These are phyloP conservation scores for Talaromyces proteolyticus DNA, from an alignment of 495 filamentous ascomycete species.

Conservation along the genomic window DNA sequence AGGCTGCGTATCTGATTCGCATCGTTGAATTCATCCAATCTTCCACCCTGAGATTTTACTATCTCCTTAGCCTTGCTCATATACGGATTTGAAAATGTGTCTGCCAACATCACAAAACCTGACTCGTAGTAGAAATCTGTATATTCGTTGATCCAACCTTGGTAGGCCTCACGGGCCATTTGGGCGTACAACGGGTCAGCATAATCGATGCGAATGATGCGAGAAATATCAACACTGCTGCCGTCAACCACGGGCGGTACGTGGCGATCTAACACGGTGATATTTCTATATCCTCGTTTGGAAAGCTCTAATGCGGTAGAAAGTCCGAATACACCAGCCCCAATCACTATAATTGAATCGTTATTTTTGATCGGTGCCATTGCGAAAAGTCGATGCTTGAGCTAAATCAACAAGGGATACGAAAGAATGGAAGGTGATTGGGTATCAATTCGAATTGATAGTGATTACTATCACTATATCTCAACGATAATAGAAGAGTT, in stretches of 20 bases:
- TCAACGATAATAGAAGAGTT: no score
- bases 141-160: conserved; percentile 48
- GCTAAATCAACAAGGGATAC: no score
- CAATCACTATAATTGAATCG: conserved; percentile 56
- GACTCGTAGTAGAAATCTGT: conserved; percentile 13
- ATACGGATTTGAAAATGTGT: conserved; percentile 19
- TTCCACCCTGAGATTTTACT: conserved; percentile 11
- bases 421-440: no score
- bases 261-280: conserved; percentile 47
- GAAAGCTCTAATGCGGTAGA: conserved; percentile 11
- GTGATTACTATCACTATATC: no score
- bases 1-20: conserved; percentile 13
- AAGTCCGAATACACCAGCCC: conserved; percentile 49
- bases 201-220: conserved; percentile 66
- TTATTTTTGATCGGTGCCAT: conserved; percentile 17
- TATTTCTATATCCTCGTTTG: conserved; percentile 11
- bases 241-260: conserved; percentile 48
- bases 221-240: conserved; percentile 53
- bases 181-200: conserved; percentile 52
- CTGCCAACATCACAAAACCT: conserved; percentile 20
- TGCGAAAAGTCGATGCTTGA: no score
- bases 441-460: no score
- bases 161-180: conserved; percentile 52
- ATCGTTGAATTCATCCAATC: conserved; percentile 18
- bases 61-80: conserved; percentile 16